Evolutionary conservation across 2,329 filamentous ascomycete species (phyloP).

Genomic region (Cordyceps cateniannulata): DNA sequence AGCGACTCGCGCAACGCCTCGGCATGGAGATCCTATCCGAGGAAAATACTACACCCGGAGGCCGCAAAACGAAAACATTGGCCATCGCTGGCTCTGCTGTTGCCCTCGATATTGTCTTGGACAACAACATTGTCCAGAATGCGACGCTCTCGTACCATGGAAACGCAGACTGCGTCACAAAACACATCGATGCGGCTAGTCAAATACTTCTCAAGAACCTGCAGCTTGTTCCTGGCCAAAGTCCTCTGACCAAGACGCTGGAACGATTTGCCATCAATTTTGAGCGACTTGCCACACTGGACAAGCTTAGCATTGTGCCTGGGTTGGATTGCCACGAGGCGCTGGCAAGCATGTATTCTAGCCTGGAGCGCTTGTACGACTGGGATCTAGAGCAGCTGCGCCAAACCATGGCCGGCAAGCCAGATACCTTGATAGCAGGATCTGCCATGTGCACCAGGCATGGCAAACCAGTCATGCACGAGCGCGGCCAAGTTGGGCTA

Average conservation of each 20-base stretch:
- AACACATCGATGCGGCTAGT: constrained; percentile 54
- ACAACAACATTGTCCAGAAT: constrained; percentile 54
- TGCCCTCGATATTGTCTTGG: constrained; percentile 54
- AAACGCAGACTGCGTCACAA: constrained; percentile 50
- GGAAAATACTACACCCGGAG: constrained; percentile 38
- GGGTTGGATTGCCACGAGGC: constrained; percentile 73
- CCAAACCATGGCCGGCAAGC: constrained; percentile 40
- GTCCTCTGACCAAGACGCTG: constrained; percentile 62
- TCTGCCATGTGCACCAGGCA: constrained; percentile 62
- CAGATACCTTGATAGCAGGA: constrained; percentile 44
- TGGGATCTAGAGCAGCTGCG: constrained; percentile 60
- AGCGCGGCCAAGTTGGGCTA: constrained; percentile 58
- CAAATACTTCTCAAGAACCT: constrained; percentile 62
- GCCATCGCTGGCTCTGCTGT: constrained; percentile 57
- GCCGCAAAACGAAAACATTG: constrained; percentile 46
- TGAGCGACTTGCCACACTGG: constrained; percentile 60
- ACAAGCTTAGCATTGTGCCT: constrained; percentile 63
- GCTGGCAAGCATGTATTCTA: constrained; percentile 64
- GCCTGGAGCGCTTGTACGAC: constrained; percentile 61
- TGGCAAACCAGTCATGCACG: constrained; percentile 66
- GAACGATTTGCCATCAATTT: constrained; percentile 67
- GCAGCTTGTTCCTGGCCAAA: constrained; percentile 50
- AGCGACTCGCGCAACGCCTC: constrained; percentile 59
- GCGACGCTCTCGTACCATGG: constrained; percentile 59
- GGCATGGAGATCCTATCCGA: constrained; percentile 62